Percentiles rank a stretch among this genome's conserved stretches.
These are phyloP conservation scores for Aspergillus versicolor DNA, from an alignment of 2,329 filamentous ascomycete species.

Conservation along the genomic window DNA sequence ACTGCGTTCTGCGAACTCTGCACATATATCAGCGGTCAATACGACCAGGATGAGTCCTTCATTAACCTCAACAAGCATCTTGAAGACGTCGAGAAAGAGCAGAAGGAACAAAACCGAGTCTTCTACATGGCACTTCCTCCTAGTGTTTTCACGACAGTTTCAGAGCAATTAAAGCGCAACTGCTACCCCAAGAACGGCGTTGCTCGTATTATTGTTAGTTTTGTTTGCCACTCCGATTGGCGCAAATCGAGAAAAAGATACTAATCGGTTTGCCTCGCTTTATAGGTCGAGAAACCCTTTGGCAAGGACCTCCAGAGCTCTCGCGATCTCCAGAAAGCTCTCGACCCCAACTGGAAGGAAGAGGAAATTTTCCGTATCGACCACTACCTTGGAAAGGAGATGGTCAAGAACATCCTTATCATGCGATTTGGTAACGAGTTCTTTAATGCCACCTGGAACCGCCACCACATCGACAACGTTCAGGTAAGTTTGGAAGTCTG, in stretches of 20 bases:
- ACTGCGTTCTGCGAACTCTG: slow-evolving; percentile 85
- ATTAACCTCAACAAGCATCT: slow-evolving; percentile 80
- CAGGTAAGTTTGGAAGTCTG: slow-evolving; percentile 53
- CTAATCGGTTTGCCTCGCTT: slow-evolving; percentile 20
- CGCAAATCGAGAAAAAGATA: background rate
- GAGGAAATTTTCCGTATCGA: slow-evolving; percentile 99
- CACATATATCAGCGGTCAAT: slow-evolving; percentile 94
- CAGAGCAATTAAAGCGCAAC: slow-evolving; percentile 94
- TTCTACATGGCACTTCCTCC: slow-evolving; percentile 99
- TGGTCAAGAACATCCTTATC: slow-evolving; percentile 99
- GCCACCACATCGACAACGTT: slow-evolving; percentile 98
- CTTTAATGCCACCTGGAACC: slow-evolving; percentile 97
- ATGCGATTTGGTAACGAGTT: slow-evolving; percentile 98
- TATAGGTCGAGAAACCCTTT: slow-evolving; percentile 96
- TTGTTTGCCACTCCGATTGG: background rate
- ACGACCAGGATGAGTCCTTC: slow-evolving; percentile 96
- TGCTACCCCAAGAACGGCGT: slow-evolving; percentile 92
- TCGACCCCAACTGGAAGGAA: slow-evolving; percentile 97
- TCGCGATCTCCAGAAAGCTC: slow-evolving; percentile 87
- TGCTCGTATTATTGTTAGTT: slow-evolving; percentile 84
- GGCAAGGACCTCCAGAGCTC: slow-evolving; percentile 96
- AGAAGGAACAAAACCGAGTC: slow-evolving; percentile 81
- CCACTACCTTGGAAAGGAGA: slow-evolving; percentile 99
- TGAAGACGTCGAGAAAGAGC: slow-evolving; percentile 77
- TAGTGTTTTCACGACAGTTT: slow-evolving; percentile 96